Evolutionary conservation across 177 flowering plant species (phyloP).

Genomic region (Vitis hybrid): DNA sequence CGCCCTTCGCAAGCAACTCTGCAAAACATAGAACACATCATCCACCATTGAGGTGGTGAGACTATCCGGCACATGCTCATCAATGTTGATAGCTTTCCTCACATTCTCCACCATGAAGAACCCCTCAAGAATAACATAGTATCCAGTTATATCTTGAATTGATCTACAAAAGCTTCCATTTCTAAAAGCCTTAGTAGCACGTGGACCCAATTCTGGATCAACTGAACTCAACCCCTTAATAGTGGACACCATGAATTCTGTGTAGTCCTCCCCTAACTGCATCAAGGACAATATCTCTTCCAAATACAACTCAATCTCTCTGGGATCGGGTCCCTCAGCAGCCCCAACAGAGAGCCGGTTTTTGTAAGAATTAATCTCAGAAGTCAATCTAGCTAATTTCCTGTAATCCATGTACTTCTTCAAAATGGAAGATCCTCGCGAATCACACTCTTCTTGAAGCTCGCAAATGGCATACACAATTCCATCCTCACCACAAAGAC

Average conservation of each 20-base stretch:
- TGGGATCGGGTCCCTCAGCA: slow-evolving; percentile 86
- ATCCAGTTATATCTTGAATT: slow-evolving; percentile 83
- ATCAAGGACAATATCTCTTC: slow-evolving; percentile 80
- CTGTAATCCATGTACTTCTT: slow-evolving; percentile 84
- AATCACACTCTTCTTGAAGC: slow-evolving; percentile 92
- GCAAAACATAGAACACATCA: slow-evolving; percentile 92
- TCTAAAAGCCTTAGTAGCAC: slow-evolving; percentile 82
- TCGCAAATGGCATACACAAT: slow-evolving; percentile 84
- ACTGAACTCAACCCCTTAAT: slow-evolving; percentile 74
- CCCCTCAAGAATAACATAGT: slow-evolving; percentile 87
- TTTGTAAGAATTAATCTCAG: slow-evolving; percentile 79
- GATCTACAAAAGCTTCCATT: slow-evolving; percentile 76
- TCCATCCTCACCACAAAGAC: slow-evolving; percentile 87
- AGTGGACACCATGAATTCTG: slow-evolving; percentile 84
- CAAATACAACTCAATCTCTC: slow-evolving; percentile 80
- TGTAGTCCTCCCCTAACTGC: slow-evolving; percentile 89
- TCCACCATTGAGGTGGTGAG: slow-evolving; percentile 97
- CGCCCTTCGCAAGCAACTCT: slow-evolving; percentile 87
- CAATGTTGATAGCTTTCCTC: slow-evolving; percentile 87
- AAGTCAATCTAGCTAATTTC: slow-evolving; percentile 56
- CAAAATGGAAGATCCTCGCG: slow-evolving; percentile 62
- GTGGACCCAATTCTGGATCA: slow-evolving; percentile 75
- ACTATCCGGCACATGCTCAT: slow-evolving; percentile 84
- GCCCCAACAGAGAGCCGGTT: slow-evolving; percentile 65
- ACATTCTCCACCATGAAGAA: slow-evolving; percentile 97